Evolutionary conservation across 306 rosid genomes (phyloP).

Genomic region (Lupinus albus): DNA sequence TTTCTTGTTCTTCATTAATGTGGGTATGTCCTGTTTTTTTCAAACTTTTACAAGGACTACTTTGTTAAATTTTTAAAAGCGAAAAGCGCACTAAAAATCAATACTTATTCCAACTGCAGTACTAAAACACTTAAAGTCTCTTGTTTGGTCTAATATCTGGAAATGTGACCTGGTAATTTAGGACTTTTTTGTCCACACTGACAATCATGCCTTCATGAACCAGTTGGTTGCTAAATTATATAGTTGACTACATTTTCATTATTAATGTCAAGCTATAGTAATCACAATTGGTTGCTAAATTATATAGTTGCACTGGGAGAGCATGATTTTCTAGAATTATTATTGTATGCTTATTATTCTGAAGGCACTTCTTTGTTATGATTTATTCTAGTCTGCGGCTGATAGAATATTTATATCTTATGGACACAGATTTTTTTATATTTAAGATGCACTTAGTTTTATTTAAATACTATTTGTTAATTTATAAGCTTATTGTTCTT

Average conservation of each 20-base stretch:
- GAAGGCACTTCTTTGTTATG: not conserved
- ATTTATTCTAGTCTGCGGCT: constrained; percentile 9
- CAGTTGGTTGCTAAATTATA: too few species aligned
- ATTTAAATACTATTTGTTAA: not conserved
- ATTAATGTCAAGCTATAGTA: not conserved
- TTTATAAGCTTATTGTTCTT: constrained; percentile 21
- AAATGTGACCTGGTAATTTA: too few species aligned
- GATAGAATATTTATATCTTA: constrained; percentile 1
- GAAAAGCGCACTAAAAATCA: too few species aligned
- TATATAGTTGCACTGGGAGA: not conserved
- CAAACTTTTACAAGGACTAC: too few species aligned
- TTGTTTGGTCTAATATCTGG: not conserved
- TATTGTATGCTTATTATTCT: not conserved
- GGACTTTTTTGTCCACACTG: too few species aligned
- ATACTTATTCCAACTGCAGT: not conserved
- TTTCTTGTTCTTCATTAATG: not conserved
- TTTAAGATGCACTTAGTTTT: not conserved
- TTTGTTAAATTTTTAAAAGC: too few species aligned
- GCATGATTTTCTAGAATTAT: not conserved
- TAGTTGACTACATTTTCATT: too few species aligned
- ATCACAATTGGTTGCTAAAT: not conserved
- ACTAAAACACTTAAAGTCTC: too few species aligned
- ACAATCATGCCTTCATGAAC: too few species aligned
- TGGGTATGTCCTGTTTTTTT: too few species aligned
- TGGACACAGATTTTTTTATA: not conserved